A percentile compares a stretch with the other conserved stretches of the same genome.
Conservation (phyloP, 1,139 yeast species). For the Geotrichum klebahnii region DNA sequence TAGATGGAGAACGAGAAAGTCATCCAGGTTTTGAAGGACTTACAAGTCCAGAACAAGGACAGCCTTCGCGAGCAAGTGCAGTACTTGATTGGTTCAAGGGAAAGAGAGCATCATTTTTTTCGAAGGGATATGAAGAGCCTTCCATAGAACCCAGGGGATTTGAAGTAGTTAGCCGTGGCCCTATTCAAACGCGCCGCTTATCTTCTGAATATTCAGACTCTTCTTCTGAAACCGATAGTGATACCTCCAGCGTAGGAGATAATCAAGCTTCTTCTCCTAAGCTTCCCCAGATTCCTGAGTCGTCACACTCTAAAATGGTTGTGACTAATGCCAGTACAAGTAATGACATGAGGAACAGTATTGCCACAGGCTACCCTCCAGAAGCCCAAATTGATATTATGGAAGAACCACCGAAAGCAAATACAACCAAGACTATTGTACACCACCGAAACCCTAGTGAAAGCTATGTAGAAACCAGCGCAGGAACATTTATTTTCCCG, state of each 20-base stretch:
- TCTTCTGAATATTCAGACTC: background rate
- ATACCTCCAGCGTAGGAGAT: background rate
- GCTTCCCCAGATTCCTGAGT: background rate
- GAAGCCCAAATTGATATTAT: background rate
- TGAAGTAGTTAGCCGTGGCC: slow-evolving; percentile 31
- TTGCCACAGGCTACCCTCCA: background rate
- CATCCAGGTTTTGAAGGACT: background rate
- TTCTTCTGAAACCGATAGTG: background rate
- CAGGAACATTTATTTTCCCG: slow-evolving; percentile 20
- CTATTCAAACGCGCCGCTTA: slow-evolving; percentile 21
- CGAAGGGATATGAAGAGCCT: slow-evolving; percentile 2
- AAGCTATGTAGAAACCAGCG: slow-evolving; percentile 17
- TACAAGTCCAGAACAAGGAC: background rate
- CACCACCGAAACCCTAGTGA: slow-evolving; percentile 9
- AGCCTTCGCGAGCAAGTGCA: background rate
- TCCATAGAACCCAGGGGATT: slow-evolving; percentile 28
- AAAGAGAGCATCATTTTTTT: background rate
- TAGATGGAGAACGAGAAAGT: slow-evolving; percentile 6
- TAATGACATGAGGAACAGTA: too few species aligned
- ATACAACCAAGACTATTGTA: background rate
- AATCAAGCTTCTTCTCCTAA: background rate
- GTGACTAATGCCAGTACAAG: background rate
- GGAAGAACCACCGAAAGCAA: background rate
- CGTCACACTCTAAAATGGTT: background rate
- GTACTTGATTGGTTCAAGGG: slow-evolving; percentile 9